These are phyloP conservation scores for Colletotrichum shisoi DNA, from an alignment of 2,329 filamentous ascomycete genomes.

Conservation along the genomic window DNA sequence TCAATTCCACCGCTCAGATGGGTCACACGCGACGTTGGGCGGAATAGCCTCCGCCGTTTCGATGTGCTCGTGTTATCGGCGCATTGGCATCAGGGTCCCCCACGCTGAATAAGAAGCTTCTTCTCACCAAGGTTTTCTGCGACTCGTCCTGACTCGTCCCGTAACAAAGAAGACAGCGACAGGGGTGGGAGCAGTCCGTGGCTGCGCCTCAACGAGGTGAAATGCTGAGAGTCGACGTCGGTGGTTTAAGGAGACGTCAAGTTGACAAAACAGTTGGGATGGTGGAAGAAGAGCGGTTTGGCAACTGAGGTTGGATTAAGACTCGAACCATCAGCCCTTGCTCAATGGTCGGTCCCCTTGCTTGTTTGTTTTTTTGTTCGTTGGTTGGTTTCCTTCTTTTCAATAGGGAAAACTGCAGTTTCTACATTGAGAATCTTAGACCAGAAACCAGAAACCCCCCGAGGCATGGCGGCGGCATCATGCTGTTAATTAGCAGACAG, in stretches of 20 bases:
- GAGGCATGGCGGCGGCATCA: not conserved
- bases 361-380: too few species aligned
- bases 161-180: not conserved
- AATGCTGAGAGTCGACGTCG: not conserved
- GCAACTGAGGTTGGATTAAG: not conserved
- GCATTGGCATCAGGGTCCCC: not conserved
- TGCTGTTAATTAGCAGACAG: not conserved
- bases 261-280: not conserved
- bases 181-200: not conserved
- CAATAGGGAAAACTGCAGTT: not conserved
- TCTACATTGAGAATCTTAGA: not conserved
- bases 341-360: not conserved
- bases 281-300: not conserved
- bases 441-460: not conserved
- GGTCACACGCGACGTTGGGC: not conserved
- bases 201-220: not conserved
- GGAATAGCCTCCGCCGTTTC: not conserved
- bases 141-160: constrained; percentile 9
- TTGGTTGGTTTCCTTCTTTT: not conserved
- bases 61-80: not conserved
- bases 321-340: not conserved
- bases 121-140: not conserved
- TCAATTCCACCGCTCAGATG: not conserved
- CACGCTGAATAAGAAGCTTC: constrained; percentile 5
- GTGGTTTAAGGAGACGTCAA: not conserved